Percentiles rank a stretch among this genome's conserved stretches.
phyloP scores from a whole-genome alignment of 1,139 yeast species.

The Lodderomyces metapsilosis region DNA sequence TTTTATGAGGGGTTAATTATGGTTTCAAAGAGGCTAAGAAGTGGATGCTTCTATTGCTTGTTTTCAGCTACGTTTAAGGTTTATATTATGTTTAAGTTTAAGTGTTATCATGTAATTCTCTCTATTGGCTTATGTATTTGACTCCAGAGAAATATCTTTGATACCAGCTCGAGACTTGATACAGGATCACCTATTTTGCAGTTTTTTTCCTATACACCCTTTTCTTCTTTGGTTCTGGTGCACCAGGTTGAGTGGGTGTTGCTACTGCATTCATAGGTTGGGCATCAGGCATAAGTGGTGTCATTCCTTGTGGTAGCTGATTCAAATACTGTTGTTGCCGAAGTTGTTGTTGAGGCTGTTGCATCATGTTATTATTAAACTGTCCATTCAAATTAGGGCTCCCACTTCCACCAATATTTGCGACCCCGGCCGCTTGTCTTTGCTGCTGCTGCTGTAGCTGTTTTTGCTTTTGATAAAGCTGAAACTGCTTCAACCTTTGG shows the following conservation, averaged over 20 bases:
- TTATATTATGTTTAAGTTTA: too few relatives aligned
- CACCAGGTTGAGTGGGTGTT: slow-evolving; percentile 12
- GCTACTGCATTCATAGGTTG: slow-evolving; percentile 16
- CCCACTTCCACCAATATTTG: slow-evolving; percentile 1
- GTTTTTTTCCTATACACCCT: slow-evolving; percentile 14
- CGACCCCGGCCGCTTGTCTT: slow-evolving; percentile 5
- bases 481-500: slow-evolving; percentile 44
- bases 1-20: background rate
- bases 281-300: slow-evolving; percentile 8
- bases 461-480: slow-evolving; percentile 32
- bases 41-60: too few relatives aligned
- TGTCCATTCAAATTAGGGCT: background rate
- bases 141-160: too few relatives aligned
- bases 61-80: too few relatives aligned
- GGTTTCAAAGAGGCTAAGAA: background rate
- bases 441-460: slow-evolving; percentile 9
- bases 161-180: background rate
- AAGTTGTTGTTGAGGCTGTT: background rate
- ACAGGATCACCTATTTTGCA: background rate
- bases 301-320: background rate
- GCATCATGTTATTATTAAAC: slow-evolving; percentile 1
- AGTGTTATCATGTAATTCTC: too few relatives aligned
- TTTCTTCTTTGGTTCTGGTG: slow-evolving; percentile 14
- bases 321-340: slow-evolving; percentile 3
- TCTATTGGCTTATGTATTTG: too few relatives aligned